Evolutionary conservation across 805 yeast genomes (phyloP), one percentile per base, ranked within the genome.

Genomic region (Lipomyces starkeyi): DNA sequence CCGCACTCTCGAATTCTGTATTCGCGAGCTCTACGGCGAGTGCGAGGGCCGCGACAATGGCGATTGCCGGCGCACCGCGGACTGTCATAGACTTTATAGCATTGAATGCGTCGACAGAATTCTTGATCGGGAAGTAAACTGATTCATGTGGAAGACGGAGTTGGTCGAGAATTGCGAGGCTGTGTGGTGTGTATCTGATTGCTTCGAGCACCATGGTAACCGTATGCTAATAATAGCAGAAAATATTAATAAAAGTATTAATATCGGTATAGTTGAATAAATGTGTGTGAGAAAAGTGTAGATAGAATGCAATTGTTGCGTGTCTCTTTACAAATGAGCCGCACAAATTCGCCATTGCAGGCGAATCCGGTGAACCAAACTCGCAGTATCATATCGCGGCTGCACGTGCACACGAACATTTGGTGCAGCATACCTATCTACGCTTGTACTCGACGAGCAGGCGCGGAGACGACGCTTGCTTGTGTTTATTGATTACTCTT

Each of bases 61-160:
- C 98, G 76, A 94, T 94, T 0, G 98, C 98, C 0, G 99, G 99
- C 0, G 99, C 99, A 52, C 99, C 99, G 77, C 99, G 84, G 3
- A 96, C 98, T 74, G 91, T 93, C 99, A 94, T 94, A 66, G 83
- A 83, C 76, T 87, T 88, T 78, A 94, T 94, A n/a, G 91, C 97
- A 22, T 84, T 83, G 78, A 81, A 91, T 2, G 97, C 98, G 77
- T 89, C 93, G 59, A 88, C 88, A 61, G 91, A 87, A 20, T 86
- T 80, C 52, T 80, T 72, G 66, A 94, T 85, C 0, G 83, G 76
- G 25, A 93, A 80, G 78, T 91, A 94, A 60, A 81, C 83, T 0
- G 96, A 86, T 62, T 88, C 83, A 73, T 91, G 92, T 0, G 99
- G 99, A 49, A 94, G 84, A 43, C 86, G 78, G 17, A 93, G 83